These are phyloP conservation scores for Penicillium sp. DNA, from an alignment of 2,329 filamentous ascomycete genomes.

Conservation along the genomic window DNA sequence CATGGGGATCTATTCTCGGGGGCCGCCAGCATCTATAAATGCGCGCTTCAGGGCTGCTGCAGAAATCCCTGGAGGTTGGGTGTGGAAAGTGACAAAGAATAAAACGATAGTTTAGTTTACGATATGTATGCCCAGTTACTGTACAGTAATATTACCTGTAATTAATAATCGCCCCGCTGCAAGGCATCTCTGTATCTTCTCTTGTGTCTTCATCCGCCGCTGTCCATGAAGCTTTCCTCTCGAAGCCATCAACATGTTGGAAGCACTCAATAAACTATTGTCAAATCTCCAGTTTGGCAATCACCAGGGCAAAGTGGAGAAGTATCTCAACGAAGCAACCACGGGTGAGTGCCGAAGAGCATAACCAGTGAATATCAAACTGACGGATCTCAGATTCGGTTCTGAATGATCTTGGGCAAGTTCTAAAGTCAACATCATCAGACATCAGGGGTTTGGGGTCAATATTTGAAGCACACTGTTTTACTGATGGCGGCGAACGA, in stretches of 20 bases:
- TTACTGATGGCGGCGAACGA: not conserved
- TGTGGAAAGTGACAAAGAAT: too few relatives aligned
- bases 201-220: not conserved
- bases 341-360: not conserved
- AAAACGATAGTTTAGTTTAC: too few relatives aligned
- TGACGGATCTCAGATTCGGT: not conserved
- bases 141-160: too few relatives aligned
- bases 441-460: not conserved
- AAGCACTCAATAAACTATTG: not conserved
- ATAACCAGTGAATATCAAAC: not conserved
- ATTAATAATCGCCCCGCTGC: too few relatives aligned
- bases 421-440: not conserved
- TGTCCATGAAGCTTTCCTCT: not conserved
- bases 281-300: not conserved
- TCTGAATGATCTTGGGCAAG: constrained; percentile 1
- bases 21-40: too few relatives aligned
- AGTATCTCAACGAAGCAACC: constrained; percentile 3
- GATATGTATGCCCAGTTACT: too few relatives aligned
- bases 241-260: not conserved
- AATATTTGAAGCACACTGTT: constrained; percentile 3
- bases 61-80: too few relatives aligned
- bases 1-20: too few relatives aligned
- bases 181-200: not conserved
- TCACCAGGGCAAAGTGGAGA: constrained; percentile 2
- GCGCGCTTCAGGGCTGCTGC: too few relatives aligned